These are phyloP conservation scores for Heliamphora pulchella DNA, from an alignment of 179 eudicot species.

Conservation along the genomic window DNA sequence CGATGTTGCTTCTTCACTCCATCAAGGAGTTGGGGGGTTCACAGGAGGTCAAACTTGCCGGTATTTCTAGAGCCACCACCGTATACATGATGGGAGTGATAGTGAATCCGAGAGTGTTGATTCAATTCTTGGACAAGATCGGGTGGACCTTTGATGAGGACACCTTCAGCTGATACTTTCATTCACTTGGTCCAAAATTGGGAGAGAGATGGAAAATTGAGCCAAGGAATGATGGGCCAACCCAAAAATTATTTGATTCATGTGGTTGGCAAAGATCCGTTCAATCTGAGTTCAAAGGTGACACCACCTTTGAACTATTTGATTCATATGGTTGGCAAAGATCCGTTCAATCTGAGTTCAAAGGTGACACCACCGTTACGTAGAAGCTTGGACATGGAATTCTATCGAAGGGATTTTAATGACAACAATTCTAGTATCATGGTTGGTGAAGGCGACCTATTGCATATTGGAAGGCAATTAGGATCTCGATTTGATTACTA, in stretches of 20 bases:
- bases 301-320: constrained; percentile 35
- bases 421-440: constrained; percentile 41
- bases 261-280: constrained; percentile 28
- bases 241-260: constrained; percentile 33
- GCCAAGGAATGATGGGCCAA: constrained; percentile 27
- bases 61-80: constrained; percentile 31
- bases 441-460: constrained; percentile 65
- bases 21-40: constrained; percentile 30
- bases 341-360: constrained; percentile 22
- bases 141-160: constrained; percentile 98
- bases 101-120: constrained; percentile 67
- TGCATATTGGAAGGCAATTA: too few species aligned
- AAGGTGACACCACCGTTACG: constrained; percentile 39
- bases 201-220: constrained; percentile 44
- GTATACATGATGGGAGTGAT: constrained; percentile 64
- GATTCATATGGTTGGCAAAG: constrained; percentile 34
- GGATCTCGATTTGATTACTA: too few species aligned
- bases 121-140: constrained; percentile 74
- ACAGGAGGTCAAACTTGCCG: constrained; percentile 29
- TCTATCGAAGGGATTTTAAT: constrained; percentile 37
- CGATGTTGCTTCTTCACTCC: constrained; percentile 40
- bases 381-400: constrained; percentile 43
- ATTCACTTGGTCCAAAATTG: constrained; percentile 63
- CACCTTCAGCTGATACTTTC: constrained; percentile 64
- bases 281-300: constrained; percentile 27